phyloP scores from a whole-genome alignment of 768 basidiomycete genomes.

The Gelatoporia subvermispora region DNA sequence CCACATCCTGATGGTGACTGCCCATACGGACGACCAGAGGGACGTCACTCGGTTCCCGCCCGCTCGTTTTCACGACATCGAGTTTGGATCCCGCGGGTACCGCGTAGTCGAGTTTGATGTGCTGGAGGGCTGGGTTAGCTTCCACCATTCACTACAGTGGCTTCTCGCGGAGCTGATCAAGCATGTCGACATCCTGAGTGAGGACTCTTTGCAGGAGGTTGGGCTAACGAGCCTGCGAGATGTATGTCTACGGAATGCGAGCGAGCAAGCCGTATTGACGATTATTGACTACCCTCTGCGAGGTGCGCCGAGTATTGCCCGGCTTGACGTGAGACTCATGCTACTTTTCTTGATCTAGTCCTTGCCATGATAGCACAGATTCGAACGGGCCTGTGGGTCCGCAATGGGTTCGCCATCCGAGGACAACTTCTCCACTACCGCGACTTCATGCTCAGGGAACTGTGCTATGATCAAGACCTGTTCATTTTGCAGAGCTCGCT shows the following conservation, averaged over 20 bases:
- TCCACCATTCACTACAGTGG: conserved; percentile 92
- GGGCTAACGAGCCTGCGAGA: conserved; percentile 55
- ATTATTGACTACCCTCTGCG: conserved; percentile 86
- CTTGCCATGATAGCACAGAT: conserved; percentile 92
- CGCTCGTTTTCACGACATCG: conserved; percentile 59
- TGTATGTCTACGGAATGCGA: conserved; percentile 55
- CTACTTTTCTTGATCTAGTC: conserved; percentile 37
- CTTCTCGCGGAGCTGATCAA: conserved; percentile 85
- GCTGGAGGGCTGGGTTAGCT: conserved; percentile 78
- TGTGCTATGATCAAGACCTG: conserved; percentile 94
- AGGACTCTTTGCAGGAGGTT: conserved; percentile 45
- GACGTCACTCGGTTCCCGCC: conserved; percentile 62
- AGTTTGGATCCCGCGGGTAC: conserved; percentile 56
- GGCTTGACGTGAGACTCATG: background rate
- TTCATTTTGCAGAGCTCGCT: conserved; percentile 86
- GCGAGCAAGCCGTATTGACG: conserved; percentile 64
- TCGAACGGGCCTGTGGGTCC: conserved; percentile 92
- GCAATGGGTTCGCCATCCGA: conserved; percentile 93
- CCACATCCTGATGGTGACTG: conserved; percentile 69
- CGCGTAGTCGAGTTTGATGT: conserved; percentile 77
- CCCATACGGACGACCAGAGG: conserved; percentile 58
- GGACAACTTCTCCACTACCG: conserved; percentile 95
- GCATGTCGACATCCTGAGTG: conserved; percentile 64
- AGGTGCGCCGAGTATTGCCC: conserved; percentile 49
- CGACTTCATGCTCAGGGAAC: conserved; percentile 91